These are phyloP conservation scores for Allium sativum DNA, from an alignment of 106 monocot species.

Conservation along the genomic window DNA sequence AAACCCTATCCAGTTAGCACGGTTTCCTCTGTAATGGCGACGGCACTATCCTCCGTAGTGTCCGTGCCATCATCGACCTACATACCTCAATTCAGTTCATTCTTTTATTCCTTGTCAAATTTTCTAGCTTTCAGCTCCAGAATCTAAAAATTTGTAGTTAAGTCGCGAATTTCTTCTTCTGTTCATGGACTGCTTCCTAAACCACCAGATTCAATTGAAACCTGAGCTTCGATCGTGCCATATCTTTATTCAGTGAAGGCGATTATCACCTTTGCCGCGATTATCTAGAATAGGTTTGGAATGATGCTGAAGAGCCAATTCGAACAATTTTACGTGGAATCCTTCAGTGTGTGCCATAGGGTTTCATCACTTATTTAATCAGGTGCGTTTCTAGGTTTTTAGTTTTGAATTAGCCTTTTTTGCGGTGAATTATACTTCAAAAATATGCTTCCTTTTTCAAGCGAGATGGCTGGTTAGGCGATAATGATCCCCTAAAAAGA, in stretches of 20 bases:
- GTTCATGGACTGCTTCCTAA: conserved; percentile 6
- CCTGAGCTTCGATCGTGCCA: conserved; percentile 42
- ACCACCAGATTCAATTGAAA: conserved; percentile 2
- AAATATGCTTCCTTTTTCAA: too few relatives aligned
- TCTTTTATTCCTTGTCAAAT: too few relatives aligned
- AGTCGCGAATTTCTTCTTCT: conserved; percentile 7
- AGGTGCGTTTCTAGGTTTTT: conserved; percentile 17
- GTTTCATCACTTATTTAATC: conserved; percentile 77
- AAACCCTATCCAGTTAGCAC: too few relatives aligned
- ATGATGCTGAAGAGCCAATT: conserved; percentile 66
- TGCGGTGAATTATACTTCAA: not conserved
- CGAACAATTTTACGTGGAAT: conserved; percentile 70
- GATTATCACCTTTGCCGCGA: conserved; percentile 81
- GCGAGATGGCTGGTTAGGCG: too few relatives aligned
- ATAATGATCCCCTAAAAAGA: conserved; percentile 21
- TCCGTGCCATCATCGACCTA: too few relatives aligned
- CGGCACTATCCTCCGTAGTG: too few relatives aligned
- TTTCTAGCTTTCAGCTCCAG: too few relatives aligned
- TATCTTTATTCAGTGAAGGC: conserved; percentile 63
- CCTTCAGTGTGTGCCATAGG: conserved; percentile 85
- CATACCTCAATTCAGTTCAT: too few relatives aligned
- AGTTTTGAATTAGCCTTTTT: not conserved
- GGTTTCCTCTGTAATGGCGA: too few relatives aligned
- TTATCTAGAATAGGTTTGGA: conserved; percentile 74
- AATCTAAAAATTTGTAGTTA: not conserved